Evolutionary conservation across 2,329 filamentous ascomycete species (phyloP), one percentile per base, ranked within the genome.

Genomic region (Didymella lethalis): DNA sequence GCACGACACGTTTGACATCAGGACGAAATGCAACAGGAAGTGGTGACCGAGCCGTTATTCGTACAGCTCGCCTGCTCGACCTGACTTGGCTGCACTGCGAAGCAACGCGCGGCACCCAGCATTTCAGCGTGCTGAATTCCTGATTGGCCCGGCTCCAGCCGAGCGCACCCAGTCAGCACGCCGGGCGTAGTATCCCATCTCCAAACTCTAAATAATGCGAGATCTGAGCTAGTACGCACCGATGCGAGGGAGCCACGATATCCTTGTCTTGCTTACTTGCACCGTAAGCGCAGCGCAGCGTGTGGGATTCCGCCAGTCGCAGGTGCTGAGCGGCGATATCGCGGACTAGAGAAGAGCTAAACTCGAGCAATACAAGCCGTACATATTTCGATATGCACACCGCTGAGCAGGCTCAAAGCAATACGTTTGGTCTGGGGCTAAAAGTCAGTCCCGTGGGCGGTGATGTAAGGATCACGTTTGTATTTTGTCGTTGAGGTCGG

Each of bases 91-190:
- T 36, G 14, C n/a, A n/a, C 36, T 10, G 40, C 25, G 20, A 26
- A 44, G 40, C 40, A 45, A 45, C 43, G 32, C 32, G 32, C 16
- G 16, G 32, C 31, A 10, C 11, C 31, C 28, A 29, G 28, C 28
- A 32, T 14, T 32, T 32, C 11, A 11, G 10, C 10, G 11, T 32
- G 31, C 28, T 32, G 7, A 14, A n/a, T n/a, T n/a, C 4, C 40
- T 49, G 49, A 58, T 58, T 58, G 56, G 56, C 31, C 14, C 56
- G 56, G 49, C 32, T 11, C n/a, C 29, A 29, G 34, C 55, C 55
- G 55, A 57, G 29, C 31, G 10, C 25, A 36, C 28, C 36, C 14
- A 40, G 23, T 23, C 7, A 8, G 18, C 36, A 7, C 36, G 34
- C 34, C n/a, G 12, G 32, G 6, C 32, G 32, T 2, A 18, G 16